phyloP scores from a whole-genome alignment of 2,329 filamentous ascomycete genomes.

The Dothistroma pini region DNA sequence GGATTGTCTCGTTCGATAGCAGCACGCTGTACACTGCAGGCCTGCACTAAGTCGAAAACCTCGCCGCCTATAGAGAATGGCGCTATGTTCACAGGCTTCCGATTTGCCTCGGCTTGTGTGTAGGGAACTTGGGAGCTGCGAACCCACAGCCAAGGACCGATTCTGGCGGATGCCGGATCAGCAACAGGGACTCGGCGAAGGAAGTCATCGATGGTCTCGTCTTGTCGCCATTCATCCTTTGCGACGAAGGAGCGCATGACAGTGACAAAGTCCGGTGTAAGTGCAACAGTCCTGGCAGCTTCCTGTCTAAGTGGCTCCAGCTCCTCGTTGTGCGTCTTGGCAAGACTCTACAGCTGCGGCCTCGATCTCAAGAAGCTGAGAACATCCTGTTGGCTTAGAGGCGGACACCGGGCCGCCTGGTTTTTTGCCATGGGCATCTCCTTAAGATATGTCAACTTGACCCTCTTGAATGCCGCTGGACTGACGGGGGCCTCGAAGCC shows the following conservation, averaged over 20 bases:
- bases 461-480: slow-evolving; percentile 6
- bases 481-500: slow-evolving; percentile 6
- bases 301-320: neutral
- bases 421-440: neutral
- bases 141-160: slow-evolving; percentile 68
- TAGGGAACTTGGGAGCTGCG: slow-evolving; percentile 55
- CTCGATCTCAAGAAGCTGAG: slow-evolving; percentile 22
- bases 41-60: slow-evolving; percentile 48
- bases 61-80: slow-evolving; percentile 53
- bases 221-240: slow-evolving; percentile 51
- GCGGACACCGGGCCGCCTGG: neutral
- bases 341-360: slow-evolving; percentile 18
- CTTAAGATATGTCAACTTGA: neutral
- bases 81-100: slow-evolving; percentile 44
- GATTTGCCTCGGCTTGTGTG: slow-evolving; percentile 33
- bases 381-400: slow-evolving; percentile 2
- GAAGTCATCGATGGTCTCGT: slow-evolving; percentile 63
- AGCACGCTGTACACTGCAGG: slow-evolving; percentile 45
- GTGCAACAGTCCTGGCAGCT: neutral
- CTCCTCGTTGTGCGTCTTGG: slow-evolving; percentile 1
- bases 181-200: slow-evolving; percentile 64
- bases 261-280: slow-evolving; percentile 29
- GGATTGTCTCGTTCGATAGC: slow-evolving; percentile 52
- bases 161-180: slow-evolving; percentile 49
- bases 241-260: slow-evolving; percentile 60